Base-by-base conservation (phyloP, 2,329 filamentous ascomycete genomes). In the Venturia aucupariae region DNA sequence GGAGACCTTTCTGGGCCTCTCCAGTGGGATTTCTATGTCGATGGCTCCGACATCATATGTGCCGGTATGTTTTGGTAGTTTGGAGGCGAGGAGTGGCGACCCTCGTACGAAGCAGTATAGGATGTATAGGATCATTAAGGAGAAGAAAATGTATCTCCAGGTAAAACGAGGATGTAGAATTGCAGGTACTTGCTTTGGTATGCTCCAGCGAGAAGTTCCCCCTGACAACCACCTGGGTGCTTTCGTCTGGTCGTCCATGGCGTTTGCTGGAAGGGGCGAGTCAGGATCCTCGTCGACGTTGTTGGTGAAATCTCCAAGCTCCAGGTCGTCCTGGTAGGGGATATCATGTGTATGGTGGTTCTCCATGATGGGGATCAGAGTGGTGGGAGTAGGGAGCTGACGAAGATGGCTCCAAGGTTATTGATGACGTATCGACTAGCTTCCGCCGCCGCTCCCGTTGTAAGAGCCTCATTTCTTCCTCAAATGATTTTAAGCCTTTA, bases 21-120 rank as follows among this genome's bases (percentile, higher is more conserved):
- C 63, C 15, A 64, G 22, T 51, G 90, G 89, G 19, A 94, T 84
- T 77, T 96, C 91, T 68, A 93, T 81, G 70, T 95, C 90, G 68
- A 90, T 79, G 3, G 88, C 90, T 67, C 90, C 90, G 65, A 94
- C 90, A 70, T 86, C 85, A 79, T 90, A 87, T 0, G 88, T 88
- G 0, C 90, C 91, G 0, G 87, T 87, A 72, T 92, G 93, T 4
- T 85, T 78, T 3, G 90, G 88, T 65, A 95, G 92, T 19, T 73
- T 73, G 42, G 72, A 73, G 61, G 73, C 75, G 54, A 80, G 71
- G n/a, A 78, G 71, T 8, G 77, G 77, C 68, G 79, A 73, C 27
- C 71, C 73, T 64, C 75, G 70, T 4, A 78, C 67, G 32, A 76
- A 69, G 66, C 75, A 71, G 67, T 74, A 71, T 61, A 74, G 71